Percentiles rank a stretch among this genome's conserved stretches.
These are phyloP conservation scores for Diplodia mutila DNA, from an alignment of 2,329 filamentous ascomycete species.

Conservation along the genomic window DNA sequence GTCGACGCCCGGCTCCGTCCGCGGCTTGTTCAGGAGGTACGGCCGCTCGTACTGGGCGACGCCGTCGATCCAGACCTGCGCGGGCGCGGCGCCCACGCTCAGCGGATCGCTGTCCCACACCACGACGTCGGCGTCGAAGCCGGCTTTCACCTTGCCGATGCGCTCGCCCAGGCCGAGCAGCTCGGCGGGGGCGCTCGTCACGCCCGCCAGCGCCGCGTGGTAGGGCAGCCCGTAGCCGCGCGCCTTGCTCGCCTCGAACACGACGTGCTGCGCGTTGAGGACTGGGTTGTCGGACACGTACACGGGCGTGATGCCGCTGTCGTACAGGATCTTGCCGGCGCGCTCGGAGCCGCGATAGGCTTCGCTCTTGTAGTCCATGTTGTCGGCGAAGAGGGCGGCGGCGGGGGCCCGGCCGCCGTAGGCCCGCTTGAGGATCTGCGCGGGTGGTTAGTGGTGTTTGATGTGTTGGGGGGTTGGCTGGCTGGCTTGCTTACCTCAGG, in stretches of 20 bases:
- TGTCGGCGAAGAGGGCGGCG: slow-evolving; percentile 69
- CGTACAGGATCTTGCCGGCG: slow-evolving; percentile 68
- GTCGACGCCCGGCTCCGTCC: slow-evolving; percentile 16
- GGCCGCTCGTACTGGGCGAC: slow-evolving; percentile 45
- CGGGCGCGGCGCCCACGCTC: slow-evolving; percentile 44
- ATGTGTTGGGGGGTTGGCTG: rapidly evolving
- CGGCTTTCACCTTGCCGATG: slow-evolving; percentile 46
- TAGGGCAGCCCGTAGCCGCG: slow-evolving; percentile 48
- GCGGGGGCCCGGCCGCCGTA: slow-evolving; percentile 44
- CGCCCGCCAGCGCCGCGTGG: slow-evolving; percentile 45
- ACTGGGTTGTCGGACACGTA: slow-evolving; percentile 75
- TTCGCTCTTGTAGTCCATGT: slow-evolving; percentile 74
- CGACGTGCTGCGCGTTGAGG: slow-evolving; percentile 69
- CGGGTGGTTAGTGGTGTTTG: too few species aligned
- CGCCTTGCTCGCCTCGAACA: slow-evolving; percentile 60
- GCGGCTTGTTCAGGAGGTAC: slow-evolving; percentile 33
- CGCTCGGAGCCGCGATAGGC: slow-evolving; percentile 67
- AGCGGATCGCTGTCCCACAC: slow-evolving; percentile 51
- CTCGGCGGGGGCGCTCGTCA: slow-evolving; percentile 47
- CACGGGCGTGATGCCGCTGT: slow-evolving; percentile 66
- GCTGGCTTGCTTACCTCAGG: slow-evolving; percentile 57
- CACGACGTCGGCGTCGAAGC: slow-evolving; percentile 49
- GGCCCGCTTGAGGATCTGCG: slow-evolving; percentile 38
- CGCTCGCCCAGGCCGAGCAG: slow-evolving; percentile 45
- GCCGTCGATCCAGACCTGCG: slow-evolving; percentile 51